Base-by-base conservation (phyloP, 345 rosid species). In the Eucalyptus pauciflora region DNA sequence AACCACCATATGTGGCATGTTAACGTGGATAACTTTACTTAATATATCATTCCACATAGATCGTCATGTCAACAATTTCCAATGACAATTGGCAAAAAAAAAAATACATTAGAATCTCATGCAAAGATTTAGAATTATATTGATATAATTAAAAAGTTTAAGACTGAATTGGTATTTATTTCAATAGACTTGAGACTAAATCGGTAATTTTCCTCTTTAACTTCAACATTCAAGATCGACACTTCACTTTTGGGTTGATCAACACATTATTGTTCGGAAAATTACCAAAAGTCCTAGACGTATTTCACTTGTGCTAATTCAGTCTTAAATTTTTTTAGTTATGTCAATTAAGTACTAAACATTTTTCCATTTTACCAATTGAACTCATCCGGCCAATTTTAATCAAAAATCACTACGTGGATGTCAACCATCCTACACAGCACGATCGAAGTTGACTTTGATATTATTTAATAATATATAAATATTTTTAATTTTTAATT, bases 381-480 rank as follows among this genome's bases (percentile, higher is more conserved):
- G 25, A 52, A 20, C 4, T 52, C 7, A 52, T 18, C 4, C 1
- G 2, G 25, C 10, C 10, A 52, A 52, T 52, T 8, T 52, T 52
- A 10, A 1, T 52, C 2, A 52, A 10, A 52, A 52, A 52, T 52
- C 2, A 10, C 58, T 52, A 18, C 20, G 5, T 52, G 58, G 5
- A 52, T 52, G 22, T 52, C 10, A 8, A 2, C 1, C 5, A 1
- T 52, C 25, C 0, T 3, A 52, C 25, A 52, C 5, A 0, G 1
- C 25, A 52, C 25, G 8, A 20, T 52, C 25, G 1, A 52, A 52
- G 10, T 52, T 7, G 58, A 52, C 24, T 52, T 18, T 52, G 58
- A 52, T 52, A 52, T 1, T 52, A 2, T 52, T 52, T 52, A 7
- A 52, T 52, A 18, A 52, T 52, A 18, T 52, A 52, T 52, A 52